Percentiles rank a stretch among this genome's conserved stretches.
phyloP scores from a whole-genome alignment of 1,139 yeast genomes.

The Pneumocystis sp. region DNA sequence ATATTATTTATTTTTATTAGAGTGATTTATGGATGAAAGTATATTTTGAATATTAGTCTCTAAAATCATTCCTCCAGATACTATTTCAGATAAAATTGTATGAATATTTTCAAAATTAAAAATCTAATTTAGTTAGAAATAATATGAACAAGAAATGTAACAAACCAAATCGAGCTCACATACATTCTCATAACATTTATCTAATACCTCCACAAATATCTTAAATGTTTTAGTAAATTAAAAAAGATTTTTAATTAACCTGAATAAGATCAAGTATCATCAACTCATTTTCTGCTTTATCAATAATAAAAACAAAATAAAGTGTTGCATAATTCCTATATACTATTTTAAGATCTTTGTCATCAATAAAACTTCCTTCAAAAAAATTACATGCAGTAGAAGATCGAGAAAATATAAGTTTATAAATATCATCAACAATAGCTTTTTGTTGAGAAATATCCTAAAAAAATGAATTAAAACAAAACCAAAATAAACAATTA shows the following conservation, averaged over 20 bases:
- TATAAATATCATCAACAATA: conserved; percentile 60
- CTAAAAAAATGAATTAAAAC: conserved; percentile 1
- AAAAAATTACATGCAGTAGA: conserved; percentile 67
- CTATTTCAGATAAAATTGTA: conserved; percentile 69
- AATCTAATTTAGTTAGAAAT: conserved; percentile 3
- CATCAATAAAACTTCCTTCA: conserved; percentile 34
- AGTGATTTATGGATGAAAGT: conserved; percentile 45
- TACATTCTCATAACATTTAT: conserved; percentile 82
- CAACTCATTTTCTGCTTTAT: conserved; percentile 85
- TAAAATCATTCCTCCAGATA: conserved; percentile 98
- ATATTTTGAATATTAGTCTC: conserved; percentile 76
- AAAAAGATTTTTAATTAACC: conserved; percentile 22
- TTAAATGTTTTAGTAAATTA: neutral
- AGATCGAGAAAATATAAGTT: conserved; percentile 50
- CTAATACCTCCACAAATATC: conserved; percentile 81
- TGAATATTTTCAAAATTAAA: conserved; percentile 89
- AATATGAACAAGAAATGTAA: conserved; percentile 59
- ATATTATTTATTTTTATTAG: conserved; percentile 18
- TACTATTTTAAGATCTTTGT: conserved; percentile 72
- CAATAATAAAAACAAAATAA: conserved; percentile 87
- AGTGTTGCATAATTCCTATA: conserved; percentile 90
- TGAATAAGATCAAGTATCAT: conserved; percentile 90
- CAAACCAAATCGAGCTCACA: conserved; percentile 90
- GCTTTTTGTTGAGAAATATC: conserved; percentile 62
- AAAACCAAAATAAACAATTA: conserved; percentile 2